These are phyloP conservation scores for Ganoderma lucidum DNA, from an alignment of 1,284 basidiomycete species.

Conservation along the genomic window DNA sequence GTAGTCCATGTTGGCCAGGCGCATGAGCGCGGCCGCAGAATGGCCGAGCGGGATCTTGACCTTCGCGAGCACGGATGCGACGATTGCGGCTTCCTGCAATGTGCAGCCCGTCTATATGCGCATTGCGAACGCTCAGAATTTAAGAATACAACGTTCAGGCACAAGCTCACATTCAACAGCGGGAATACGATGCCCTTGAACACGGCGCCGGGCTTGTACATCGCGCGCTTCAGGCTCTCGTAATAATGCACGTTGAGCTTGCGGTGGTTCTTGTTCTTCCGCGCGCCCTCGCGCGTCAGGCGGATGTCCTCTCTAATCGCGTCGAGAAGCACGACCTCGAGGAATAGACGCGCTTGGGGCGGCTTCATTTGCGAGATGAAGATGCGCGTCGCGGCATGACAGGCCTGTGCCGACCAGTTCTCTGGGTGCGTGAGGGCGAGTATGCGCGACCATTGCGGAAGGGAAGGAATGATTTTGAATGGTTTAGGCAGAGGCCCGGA, in stretches of 20 bases:
- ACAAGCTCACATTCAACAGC: conserved; percentile 80
- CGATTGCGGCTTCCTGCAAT: conserved; percentile 94
- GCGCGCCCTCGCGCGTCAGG: conserved; percentile 50
- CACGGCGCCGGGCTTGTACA: conserved; percentile 98
- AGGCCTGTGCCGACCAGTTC: conserved; percentile 96
- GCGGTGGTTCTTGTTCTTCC: conserved; percentile 67
- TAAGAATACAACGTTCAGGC: not conserved
- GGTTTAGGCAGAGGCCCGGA: conserved; percentile 96
- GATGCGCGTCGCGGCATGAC: conserved; percentile 92
- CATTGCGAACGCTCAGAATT: not conserved
- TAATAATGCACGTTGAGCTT: conserved; percentile 96
- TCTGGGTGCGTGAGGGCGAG: conserved; percentile 93
- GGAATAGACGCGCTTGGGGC: conserved; percentile 92
- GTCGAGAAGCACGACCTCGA: conserved; percentile 92
- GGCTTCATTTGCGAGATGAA: conserved; percentile 99
- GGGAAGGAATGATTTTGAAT: conserved; percentile 97
- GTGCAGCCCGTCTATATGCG: conserved; percentile 75
- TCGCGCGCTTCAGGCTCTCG: conserved; percentile 88
- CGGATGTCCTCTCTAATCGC: conserved; percentile 91
- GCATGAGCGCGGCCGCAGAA: conserved; percentile 93
- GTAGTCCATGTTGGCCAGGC: conserved; percentile 97
- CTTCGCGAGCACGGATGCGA: conserved; percentile 92
- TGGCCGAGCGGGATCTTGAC: conserved; percentile 96
- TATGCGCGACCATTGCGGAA: conserved; percentile 96
- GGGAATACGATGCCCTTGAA: conserved; percentile 99